Evolutionary conservation across 257 asterid species (phyloP), one percentile per base, ranked within the genome.

Genomic region (Przewalskia tangutica): DNA sequence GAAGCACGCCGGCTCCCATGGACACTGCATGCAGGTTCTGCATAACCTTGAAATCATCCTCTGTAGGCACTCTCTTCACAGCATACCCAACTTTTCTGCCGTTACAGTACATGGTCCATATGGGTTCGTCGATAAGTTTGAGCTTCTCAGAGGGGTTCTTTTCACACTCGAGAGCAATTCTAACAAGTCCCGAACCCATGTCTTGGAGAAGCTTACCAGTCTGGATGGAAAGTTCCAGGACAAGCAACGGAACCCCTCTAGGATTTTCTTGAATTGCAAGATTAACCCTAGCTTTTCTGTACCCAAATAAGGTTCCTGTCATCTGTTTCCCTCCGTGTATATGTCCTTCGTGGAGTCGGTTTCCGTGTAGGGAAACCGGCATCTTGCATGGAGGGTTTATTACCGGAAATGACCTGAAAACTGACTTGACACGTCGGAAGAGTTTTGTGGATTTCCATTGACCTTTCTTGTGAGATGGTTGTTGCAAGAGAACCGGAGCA

Each of bases 1-100:
- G 98, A 34, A 95, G 88, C 81, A 93, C 97, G 0, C 94, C 98
- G 0, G 98, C 98, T 2, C 98, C 98, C 97, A 93, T 91, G 0
- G 98, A 95, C 71, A 81, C 92, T 1, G 95, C 97, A 76, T 90
- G 95, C 83, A 95, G 83, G 86, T 85, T 79, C 2, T 89, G 90
- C 91, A 95, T 92, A 2, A 93, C 91, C 46, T 90, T 88, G 88
- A 93, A 23, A 81, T 95, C 98, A 16, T 95, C 93, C 0, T 91
- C 94, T 0, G 95, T 92, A 3, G 98, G 90, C 36, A 88, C 94
- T 78, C 98, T 89, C 83, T 86, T 92, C 46, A 92, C 94, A 0
- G 96, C 97, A 27, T 93, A 95, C 27, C 98, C 98, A 2, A 84
- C 95, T 84, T 93, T 93, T 75, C 88, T 70, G 1, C 97, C 98